Conservation (phyloP, 2,329 filamentous ascomycete genomes). For the Hypoxylon sp. region DNA sequence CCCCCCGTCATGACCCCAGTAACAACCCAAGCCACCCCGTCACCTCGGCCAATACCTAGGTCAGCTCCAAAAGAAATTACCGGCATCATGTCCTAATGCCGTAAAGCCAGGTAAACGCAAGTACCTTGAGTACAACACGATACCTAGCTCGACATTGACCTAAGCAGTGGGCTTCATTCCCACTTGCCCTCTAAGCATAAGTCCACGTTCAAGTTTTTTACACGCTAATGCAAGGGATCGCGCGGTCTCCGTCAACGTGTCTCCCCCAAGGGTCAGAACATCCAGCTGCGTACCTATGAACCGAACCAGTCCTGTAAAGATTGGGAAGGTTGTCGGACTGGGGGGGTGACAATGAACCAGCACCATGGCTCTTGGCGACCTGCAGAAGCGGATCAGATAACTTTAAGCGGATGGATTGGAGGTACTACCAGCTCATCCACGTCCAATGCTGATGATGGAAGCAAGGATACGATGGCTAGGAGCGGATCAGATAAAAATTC, state of each 20-base stretch:
- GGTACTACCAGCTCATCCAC: background rate
- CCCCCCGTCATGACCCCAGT: constrained; percentile 20
- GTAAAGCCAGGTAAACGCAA: background rate
- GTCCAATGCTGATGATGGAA: background rate
- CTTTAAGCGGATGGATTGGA: constrained; percentile 44
- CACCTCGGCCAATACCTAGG: constrained; percentile 5
- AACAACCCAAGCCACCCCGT: too few species aligned
- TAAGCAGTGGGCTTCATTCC: constrained; percentile 19
- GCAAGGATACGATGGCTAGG: constrained; percentile 15
- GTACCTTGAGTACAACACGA: background rate
- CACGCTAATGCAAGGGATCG: constrained; percentile 33
- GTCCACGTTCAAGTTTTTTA: constrained; percentile 20
- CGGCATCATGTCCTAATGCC: constrained; percentile 8
- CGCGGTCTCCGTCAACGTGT: constrained; percentile 20
- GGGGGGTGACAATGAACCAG: constrained; percentile 39
- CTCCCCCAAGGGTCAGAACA: constrained; percentile 1
- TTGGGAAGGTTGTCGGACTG: constrained; percentile 16
- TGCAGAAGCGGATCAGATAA: constrained; percentile 50
- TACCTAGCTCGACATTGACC: constrained; percentile 31
- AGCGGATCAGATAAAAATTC: constrained; percentile 43
- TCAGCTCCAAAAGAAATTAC: constrained; percentile 2
- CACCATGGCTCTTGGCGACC: constrained; percentile 39
- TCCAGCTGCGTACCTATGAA: constrained; percentile 4
- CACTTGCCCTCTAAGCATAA: constrained; percentile 22
- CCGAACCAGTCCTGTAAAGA: constrained; percentile 14